Percentiles rank a stretch among this genome's conserved stretches.
Conservation (phyloP, 1,139 yeast genomes). For the Candida tunisiensis region DNA sequence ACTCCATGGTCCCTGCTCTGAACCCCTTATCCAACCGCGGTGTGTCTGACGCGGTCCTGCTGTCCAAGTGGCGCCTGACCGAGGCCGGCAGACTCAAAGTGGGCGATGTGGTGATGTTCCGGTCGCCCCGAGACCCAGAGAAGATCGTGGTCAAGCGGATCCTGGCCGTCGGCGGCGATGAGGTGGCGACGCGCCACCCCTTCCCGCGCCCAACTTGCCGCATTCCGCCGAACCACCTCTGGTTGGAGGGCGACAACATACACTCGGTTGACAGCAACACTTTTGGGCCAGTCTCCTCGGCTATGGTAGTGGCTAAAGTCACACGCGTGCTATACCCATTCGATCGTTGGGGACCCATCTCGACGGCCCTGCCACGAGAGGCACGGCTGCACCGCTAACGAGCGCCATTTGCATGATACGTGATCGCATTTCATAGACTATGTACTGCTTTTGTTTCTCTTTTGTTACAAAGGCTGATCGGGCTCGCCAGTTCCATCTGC, state of each 20-base stretch:
- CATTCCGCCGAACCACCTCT: constrained; percentile 66
- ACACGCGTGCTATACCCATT: constrained; percentile 52
- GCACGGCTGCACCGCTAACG: too few species aligned
- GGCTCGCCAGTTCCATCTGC: too few species aligned
- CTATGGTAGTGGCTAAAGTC: constrained; percentile 62
- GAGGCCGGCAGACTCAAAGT: constrained; percentile 28
- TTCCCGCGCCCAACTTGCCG: constrained; percentile 46
- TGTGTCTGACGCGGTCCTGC: constrained; percentile 46
- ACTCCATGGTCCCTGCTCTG: constrained; percentile 81
- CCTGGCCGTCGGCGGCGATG: constrained; percentile 58
- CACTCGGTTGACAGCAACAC: constrained; percentile 74
- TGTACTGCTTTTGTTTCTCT: too few species aligned
- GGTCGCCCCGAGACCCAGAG: constrained; percentile 69
- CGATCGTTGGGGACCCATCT: too few species aligned
- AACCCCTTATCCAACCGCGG: constrained; percentile 44
- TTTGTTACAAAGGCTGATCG: too few species aligned
- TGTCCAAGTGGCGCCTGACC: constrained; percentile 47
- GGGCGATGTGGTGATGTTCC: constrained; percentile 63
- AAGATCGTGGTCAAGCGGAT: constrained; percentile 61
- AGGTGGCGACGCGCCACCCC: constrained; percentile 38
- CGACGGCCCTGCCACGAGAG: too few species aligned
- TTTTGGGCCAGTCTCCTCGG: constrained; percentile 76
- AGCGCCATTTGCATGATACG: too few species aligned
- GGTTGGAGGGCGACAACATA: constrained; percentile 91
- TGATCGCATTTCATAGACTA: too few species aligned